Percentiles rank a stretch among this genome's conserved stretches.
These are phyloP conservation scores for Apiotrichum siamense DNA, from an alignment of 1,284 basidiomycete genomes.

Conservation along the genomic window DNA sequence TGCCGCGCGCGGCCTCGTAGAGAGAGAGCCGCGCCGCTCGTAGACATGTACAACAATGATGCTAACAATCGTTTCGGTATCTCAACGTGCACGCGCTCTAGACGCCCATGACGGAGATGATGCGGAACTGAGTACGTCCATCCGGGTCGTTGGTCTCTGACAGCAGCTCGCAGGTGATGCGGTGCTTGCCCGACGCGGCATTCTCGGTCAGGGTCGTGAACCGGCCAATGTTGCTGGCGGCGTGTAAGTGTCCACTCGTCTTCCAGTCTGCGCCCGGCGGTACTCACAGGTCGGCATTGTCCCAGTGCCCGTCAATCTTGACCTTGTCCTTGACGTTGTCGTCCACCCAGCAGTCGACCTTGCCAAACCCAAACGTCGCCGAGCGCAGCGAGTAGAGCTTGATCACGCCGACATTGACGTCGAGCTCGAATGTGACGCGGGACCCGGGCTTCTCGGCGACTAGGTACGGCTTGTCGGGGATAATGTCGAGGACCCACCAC, in stretches of 20 bases:
- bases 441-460: slow-evolving; percentile 33
- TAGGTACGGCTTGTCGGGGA: slow-evolving; percentile 43
- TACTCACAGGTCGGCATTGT: slow-evolving; percentile 14
- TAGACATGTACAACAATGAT: too few relatives aligned
- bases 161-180: slow-evolving; percentile 14
- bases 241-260: neutral
- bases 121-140: slow-evolving; percentile 14
- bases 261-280: slow-evolving; percentile 4
- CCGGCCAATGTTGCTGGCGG: slow-evolving; percentile 21
- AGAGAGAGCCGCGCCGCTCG: too few relatives aligned
- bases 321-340: slow-evolving; percentile 20
- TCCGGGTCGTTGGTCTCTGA: slow-evolving; percentile 12
- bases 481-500: slow-evolving; percentile 40
- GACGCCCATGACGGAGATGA: slow-evolving; percentile 12
- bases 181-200: slow-evolving; percentile 8
- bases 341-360: slow-evolving; percentile 42
- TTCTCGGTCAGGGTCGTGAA: slow-evolving; percentile 6
- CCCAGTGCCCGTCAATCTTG: slow-evolving; percentile 36
- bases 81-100: too few relatives aligned
- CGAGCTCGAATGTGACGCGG: slow-evolving; percentile 34
- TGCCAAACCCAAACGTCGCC: slow-evolving; percentile 40
- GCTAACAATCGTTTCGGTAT: too few relatives aligned
- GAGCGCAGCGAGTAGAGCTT: slow-evolving; percentile 43
- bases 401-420: slow-evolving; percentile 37
- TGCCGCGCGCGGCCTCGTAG: too few relatives aligned